Conservation (phyloP, 495 filamentous ascomycete genomes). For the Aspergillus nanangensis region DNA sequence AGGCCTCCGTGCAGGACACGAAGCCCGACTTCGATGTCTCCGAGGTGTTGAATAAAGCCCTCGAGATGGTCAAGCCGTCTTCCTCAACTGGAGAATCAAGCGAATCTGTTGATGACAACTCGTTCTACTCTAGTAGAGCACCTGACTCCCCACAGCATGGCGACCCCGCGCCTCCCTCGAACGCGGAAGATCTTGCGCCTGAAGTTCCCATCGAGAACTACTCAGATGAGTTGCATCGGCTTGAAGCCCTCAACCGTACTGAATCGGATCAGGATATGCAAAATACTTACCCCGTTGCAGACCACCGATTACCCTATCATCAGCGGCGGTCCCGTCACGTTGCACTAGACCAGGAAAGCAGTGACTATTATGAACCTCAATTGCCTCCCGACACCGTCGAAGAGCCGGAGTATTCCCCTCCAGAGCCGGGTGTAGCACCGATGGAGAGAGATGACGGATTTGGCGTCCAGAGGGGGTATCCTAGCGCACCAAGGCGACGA, state of each 20-base stretch:
- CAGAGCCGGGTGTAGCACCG: slow-evolving; percentile 36
- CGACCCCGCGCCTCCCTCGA: slow-evolving; percentile 21
- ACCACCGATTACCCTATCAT: slow-evolving; percentile 26
- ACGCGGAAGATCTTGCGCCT: slow-evolving; percentile 18
- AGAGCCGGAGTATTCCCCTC: slow-evolving; percentile 49
- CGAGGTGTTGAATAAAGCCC: slow-evolving; percentile 66
- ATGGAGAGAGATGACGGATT: slow-evolving; percentile 23
- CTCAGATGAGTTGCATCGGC: slow-evolving; percentile 45
- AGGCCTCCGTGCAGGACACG: slow-evolving; percentile 52
- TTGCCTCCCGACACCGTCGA: slow-evolving; percentile 28
- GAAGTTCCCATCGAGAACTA: slow-evolving; percentile 26
- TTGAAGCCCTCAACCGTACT: slow-evolving; percentile 41
- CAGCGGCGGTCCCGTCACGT: slow-evolving; percentile 24
- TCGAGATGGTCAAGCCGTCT: slow-evolving; percentile 65
- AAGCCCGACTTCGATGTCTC: slow-evolving; percentile 70
- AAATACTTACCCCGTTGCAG: slow-evolving; percentile 44
- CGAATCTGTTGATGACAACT: slow-evolving; percentile 87
- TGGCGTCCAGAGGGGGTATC: slow-evolving; percentile 15
- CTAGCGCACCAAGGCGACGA: slow-evolving; percentile 15
- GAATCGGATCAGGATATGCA: slow-evolving; percentile 44
- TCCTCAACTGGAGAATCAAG: slow-evolving; percentile 50
- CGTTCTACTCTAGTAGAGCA: slow-evolving; percentile 87
- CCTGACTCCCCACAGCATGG: slow-evolving; percentile 43
- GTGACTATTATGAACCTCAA: slow-evolving; percentile 16
- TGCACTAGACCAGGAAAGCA: slow-evolving; percentile 14